These are phyloP conservation scores for Edaphochlamys debaryana DNA, from an alignment of 139 green algal genomes.

Conservation along the genomic window DNA sequence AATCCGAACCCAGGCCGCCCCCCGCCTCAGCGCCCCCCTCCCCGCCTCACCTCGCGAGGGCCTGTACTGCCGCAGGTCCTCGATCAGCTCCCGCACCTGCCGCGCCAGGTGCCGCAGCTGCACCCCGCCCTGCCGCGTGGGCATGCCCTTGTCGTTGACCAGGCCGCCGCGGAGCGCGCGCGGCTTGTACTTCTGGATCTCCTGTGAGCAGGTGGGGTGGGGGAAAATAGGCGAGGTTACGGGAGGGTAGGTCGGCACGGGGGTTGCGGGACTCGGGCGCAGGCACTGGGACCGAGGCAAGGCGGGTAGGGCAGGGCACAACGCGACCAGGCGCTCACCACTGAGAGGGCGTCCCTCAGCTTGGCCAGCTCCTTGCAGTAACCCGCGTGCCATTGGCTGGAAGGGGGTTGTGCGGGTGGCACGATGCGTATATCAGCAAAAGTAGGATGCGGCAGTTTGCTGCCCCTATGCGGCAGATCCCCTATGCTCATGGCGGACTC, in stretches of 20 bases:
- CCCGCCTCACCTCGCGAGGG: constrained; percentile 19
- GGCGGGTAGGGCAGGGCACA: not conserved
- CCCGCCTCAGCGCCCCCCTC: too few species aligned
- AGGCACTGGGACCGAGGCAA: not conserved
- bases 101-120: constrained; percentile 34
- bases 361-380: constrained; percentile 3
- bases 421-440: too few species aligned
- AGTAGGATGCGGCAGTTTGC: too few species aligned
- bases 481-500: too few species aligned
- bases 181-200: constrained; percentile 46
- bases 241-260: not conserved
- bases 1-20: too few species aligned
- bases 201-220: not conserved
- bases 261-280: not conserved
- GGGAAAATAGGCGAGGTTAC: not conserved
- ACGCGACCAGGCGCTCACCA: not conserved
- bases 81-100: constrained; percentile 21
- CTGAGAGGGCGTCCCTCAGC: constrained; percentile 1
- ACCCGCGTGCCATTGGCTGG: constrained; percentile 22
- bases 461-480: too few species aligned
- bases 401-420: too few species aligned
- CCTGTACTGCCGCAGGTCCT: constrained; percentile 36
- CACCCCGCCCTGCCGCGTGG: not conserved
- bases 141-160: not conserved
- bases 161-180: constrained; percentile 1